A percentile compares a stretch with the other conserved stretches of the same genome.
These are phyloP conservation scores for Dioscorea alata DNA, from an alignment of 106 monocot species.

Conservation along the genomic window DNA sequence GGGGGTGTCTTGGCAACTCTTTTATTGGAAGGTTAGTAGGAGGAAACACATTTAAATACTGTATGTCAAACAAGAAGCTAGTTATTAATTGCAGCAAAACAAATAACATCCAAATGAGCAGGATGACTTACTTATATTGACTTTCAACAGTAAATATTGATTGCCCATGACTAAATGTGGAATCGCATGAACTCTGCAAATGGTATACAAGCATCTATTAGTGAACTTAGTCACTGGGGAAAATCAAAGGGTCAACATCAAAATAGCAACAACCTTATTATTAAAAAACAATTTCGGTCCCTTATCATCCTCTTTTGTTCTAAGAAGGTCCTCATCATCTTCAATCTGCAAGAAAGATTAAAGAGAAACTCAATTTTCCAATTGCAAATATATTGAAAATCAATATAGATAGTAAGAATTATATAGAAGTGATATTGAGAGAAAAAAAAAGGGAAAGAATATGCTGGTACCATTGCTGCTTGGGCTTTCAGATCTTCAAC, in stretches of 20 bases:
- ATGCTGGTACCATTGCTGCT: conserved; percentile 68
- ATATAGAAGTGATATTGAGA: no score
- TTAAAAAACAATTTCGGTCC: conserved; percentile 20
- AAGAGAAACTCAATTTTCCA: neutral
- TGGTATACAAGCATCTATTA: neutral
- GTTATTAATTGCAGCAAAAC: neutral
- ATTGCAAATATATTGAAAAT: neutral
- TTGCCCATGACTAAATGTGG: conserved; percentile 14
- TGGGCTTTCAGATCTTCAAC: conserved; percentile 87
- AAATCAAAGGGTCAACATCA: neutral
- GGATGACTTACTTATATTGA: conserved; percentile 19
- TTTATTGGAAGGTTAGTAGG: neutral
- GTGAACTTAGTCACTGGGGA: neutral
- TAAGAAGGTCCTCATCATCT: conserved; percentile 67
- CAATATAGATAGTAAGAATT: neutral
- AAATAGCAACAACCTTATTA: conserved; percentile 35
- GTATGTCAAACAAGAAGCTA: neutral
- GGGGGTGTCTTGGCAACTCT: no score
- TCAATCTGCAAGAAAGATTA: conserved; percentile 42
- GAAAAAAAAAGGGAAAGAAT: neutral
- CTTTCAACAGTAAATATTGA: conserved; percentile 13
- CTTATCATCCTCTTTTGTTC: conserved; percentile 64
- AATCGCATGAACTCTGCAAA: conserved; percentile 37
- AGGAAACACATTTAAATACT: neutral
- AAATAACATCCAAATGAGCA: neutral